Evolutionary conservation across 202 grass and related monocot genomes (phyloP).

Genomic region (Hordeum pubiflorum): DNA sequence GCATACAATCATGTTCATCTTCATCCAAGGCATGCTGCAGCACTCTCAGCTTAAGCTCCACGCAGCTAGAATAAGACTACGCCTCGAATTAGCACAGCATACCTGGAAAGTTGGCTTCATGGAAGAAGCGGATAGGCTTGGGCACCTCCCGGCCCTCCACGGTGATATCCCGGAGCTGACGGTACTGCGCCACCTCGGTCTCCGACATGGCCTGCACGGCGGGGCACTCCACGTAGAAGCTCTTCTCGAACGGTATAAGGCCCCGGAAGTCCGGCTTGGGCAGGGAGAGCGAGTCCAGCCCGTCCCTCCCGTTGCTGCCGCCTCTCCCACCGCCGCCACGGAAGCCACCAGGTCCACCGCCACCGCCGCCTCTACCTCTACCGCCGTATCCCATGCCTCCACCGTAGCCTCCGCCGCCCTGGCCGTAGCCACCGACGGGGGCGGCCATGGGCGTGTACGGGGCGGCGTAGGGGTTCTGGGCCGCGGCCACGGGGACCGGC

Average conservation of each 20-base stretch:
- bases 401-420: slow-evolving; percentile 31
- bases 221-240: slow-evolving; percentile 78
- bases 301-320: slow-evolving; percentile 48
- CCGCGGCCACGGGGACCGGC: background rate
- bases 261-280: slow-evolving; percentile 70
- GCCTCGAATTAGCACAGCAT: background rate
- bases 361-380: slow-evolving; percentile 10
- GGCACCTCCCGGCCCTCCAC: slow-evolving; percentile 75
- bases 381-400: slow-evolving; percentile 23
- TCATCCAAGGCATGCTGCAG: background rate
- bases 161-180: slow-evolving; percentile 54
- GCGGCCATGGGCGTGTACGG: slow-evolving; percentile 25
- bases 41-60: background rate
- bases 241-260: slow-evolving; percentile 86
- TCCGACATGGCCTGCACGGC: slow-evolving; percentile 83
- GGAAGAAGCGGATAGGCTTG: slow-evolving; percentile 75
- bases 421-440: slow-evolving; percentile 9
- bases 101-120: slow-evolving; percentile 92
- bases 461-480: slow-evolving; percentile 14
- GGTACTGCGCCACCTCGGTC: slow-evolving; percentile 54
- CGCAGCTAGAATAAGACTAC: background rate
- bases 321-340: slow-evolving; percentile 39
- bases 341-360: slow-evolving; percentile 32
- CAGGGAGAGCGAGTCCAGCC: slow-evolving; percentile 52
- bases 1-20: background rate